Evolutionary conservation across 371 early-diverging fungal genomes (phyloP), one percentile per base, ranked within the genome.

Genomic region (Umbelopsis sp.): DNA sequence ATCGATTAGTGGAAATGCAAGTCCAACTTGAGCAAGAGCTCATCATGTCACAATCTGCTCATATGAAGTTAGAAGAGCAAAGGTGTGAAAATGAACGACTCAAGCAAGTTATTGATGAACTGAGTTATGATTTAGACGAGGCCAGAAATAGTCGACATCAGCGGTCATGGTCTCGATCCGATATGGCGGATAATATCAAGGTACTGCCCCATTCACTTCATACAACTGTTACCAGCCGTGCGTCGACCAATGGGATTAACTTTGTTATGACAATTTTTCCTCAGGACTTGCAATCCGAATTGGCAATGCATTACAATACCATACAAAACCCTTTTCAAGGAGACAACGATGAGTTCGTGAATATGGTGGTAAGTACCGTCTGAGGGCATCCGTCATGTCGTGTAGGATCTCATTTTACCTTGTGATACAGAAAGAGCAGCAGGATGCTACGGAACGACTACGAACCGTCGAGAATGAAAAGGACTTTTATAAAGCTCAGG

Each of bases 71-170:
- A 29, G 83, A 76, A 29, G 81, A 82, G 73, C 82, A 83, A 63
- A 72, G 78, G 22, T 74, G 78, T 18, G 86, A 86, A 69, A 86
- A 86, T 53, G 77, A 81, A 53, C 77, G 76, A 24, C 65, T 86
- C 4, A 80, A 81, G 62, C 79, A 79, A 37, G 77, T 82, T n/a
- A 84, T 86, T 66, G 83, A 84, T 70, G 71, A 67, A 38, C 65
- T 86, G 4, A 79, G 78, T 32, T 74, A 65, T 29, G 84, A 86
- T 70, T 63, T 86, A 25, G 80, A 80, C 63, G 81, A 82, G 76
- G 81, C 74, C 5, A 70, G 78, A 16, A 68, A 69, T 44, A 70
- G 32, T 32, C 48, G 72, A 50, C 65, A 63, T 44, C 44, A 66
- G 37, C 46, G 66, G 41, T 53, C 67, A 69, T 53, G 51, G 35